Percentiles rank a stretch among this genome's conserved stretches.
Conservation (phyloP, 352 stramenopile species). For the Phytophthora litchii region DNA sequence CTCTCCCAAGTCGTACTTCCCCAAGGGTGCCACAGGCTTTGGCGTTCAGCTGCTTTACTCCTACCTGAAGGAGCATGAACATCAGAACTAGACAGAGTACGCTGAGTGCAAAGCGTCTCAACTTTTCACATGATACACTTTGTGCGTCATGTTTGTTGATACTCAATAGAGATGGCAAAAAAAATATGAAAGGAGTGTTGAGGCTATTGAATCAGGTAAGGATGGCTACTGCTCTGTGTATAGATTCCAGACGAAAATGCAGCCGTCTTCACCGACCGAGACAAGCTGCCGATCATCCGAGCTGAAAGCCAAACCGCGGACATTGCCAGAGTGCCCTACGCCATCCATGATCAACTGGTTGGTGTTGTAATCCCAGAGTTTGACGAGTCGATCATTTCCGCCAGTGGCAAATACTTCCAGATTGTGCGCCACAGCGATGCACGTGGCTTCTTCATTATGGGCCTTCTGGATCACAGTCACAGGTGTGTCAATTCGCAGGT, state of each 20-base stretch:
- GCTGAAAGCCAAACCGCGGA: conserved; percentile 85
- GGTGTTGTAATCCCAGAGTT: conserved; percentile 84
- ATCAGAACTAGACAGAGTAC: conserved; percentile 33
- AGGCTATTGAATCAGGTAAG: conserved; percentile 5
- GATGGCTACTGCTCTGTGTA: conserved; percentile 55
- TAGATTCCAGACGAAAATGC: conserved; percentile 94
- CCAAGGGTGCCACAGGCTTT: conserved; percentile 85
- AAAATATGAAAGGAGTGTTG: conserved; percentile 26
- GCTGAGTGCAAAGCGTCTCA: neutral
- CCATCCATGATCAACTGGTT: conserved; percentile 72
- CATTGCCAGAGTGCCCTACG: conserved; percentile 77
- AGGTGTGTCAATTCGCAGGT: conserved; percentile 86
- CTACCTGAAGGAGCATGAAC: conserved; percentile 80
- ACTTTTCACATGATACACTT: neutral
- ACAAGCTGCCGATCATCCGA: conserved; percentile 92
- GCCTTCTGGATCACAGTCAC: conserved; percentile 80
- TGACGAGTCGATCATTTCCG: conserved; percentile 86
- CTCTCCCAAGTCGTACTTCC: conserved; percentile 83
- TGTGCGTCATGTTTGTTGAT: conserved; percentile 18
- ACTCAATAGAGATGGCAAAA: conserved; percentile 35
- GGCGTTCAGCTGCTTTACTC: conserved; percentile 88
- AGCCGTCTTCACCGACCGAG: conserved; percentile 90
- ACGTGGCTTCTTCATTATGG: conserved; percentile 88
- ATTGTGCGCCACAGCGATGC: conserved; percentile 85
- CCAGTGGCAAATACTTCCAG: conserved; percentile 89